A percentile compares a stretch with the other conserved stretches of the same genome.
Evolutionary conservation across 2,329 filamentous ascomycete genomes (phyloP).

Genomic region (Ophiostoma quercus): DNA sequence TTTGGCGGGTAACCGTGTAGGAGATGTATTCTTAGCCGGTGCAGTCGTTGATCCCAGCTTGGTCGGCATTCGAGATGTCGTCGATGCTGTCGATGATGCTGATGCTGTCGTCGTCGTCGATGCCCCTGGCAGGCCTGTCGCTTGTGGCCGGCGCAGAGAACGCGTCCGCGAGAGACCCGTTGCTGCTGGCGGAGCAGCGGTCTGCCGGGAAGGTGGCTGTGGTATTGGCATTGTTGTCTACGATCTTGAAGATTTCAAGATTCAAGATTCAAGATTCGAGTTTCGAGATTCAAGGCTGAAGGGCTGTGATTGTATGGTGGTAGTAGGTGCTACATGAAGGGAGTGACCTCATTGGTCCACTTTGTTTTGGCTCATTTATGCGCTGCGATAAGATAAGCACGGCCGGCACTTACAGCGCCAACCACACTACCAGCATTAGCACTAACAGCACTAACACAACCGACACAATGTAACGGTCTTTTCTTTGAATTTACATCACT

Average conservation of each 20-base stretch:
- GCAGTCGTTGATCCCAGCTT: not conserved
- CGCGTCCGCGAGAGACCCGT: conserved; percentile 41
- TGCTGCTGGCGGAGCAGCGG: not conserved
- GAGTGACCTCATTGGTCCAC: conserved; percentile 16
- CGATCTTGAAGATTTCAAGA: not conserved
- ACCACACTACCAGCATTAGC: not conserved
- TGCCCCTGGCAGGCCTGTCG: conserved; percentile 17
- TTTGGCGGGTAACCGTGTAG: not conserved
- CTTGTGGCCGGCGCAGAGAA: conserved; percentile 44
- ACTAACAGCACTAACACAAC: not conserved
- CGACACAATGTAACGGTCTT: too few species aligned
- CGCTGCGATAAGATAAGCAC: conserved; percentile 1
- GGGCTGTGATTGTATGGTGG: too few species aligned
- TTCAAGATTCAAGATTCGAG: not conserved
- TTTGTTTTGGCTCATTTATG: not conserved
- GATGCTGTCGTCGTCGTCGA: not conserved
- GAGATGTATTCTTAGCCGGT: not conserved
- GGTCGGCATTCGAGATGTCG: not conserved
- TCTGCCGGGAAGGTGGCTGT: not conserved
- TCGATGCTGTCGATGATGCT: not conserved
- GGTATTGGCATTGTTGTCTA: conserved; percentile 28
- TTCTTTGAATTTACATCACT: not conserved
- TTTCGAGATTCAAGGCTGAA: not conserved
- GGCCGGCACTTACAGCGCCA: not conserved
- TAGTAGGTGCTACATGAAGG: not conserved